Base-by-base conservation (phyloP, 305 asterid species). In the Rubia balearica region DNA sequence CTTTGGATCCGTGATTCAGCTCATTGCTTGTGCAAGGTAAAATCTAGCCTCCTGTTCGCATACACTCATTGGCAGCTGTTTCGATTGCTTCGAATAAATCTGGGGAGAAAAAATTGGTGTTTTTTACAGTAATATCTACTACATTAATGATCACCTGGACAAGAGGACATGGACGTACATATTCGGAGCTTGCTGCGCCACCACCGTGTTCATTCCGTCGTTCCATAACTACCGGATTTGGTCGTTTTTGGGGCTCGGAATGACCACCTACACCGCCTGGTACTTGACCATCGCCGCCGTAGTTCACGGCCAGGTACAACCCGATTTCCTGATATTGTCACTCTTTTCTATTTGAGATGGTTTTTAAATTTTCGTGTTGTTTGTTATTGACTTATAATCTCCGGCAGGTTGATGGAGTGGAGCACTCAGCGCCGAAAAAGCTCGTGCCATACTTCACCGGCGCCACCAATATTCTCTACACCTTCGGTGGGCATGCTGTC, bases 211-310 rank as follows among this genome's bases (percentile, higher is more conserved):
- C 83, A 86, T 91, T 74, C 98, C 98, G 17, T 92, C 98, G 7
- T 90, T 92, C 74, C 98, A 92, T 81, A 92, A 92, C 86, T 92
- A 90, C 77, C 74, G 98, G 66, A 87, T 92, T 76, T 90, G 97
- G 98, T 92, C 97, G 6, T 92, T 90, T 79, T 70, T 92, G 65
- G 97, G 98, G 71, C 97, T 92, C 64, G 90, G 88, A 16, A 92
- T 92, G 98, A 92, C 98, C 49, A 92, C 98, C 73, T 92, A 92
- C 55, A 92, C 98, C 0, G 98, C 98, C 6, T 92, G 98, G 98
- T 92, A 92, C 78, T 49, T 92, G 74, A 82, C 98, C 14, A 70
- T 89, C 5, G 97, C 96, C 0, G 83, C 97, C 43, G 67, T 89
- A 22, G 79, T 76, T 76, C 87, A 86, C 71, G 98, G 98, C 81